A percentile compares a stretch with the other conserved stretches of the same genome.
These are phyloP conservation scores for Nemania serpens DNA, from an alignment of 2,329 filamentous ascomycete genomes.

Conservation along the genomic window DNA sequence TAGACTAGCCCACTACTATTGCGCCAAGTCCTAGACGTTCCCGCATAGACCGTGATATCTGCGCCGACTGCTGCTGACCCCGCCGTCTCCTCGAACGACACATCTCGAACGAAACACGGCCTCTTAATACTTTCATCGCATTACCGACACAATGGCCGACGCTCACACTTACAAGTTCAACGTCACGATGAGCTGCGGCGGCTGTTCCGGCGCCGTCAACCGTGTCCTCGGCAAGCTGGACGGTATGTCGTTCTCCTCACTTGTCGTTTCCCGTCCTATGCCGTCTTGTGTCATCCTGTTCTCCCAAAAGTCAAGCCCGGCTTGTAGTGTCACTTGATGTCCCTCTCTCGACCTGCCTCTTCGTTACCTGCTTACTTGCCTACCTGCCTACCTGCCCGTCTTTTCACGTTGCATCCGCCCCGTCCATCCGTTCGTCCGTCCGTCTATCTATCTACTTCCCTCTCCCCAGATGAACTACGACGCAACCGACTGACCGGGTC, in stretches of 20 bases:
- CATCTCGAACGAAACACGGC: background rate
- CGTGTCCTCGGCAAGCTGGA: conserved; percentile 90
- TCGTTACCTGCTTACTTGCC: background rate
- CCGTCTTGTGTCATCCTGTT: background rate
- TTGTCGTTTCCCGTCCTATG: background rate
- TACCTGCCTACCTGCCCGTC: no score
- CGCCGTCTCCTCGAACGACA: background rate
- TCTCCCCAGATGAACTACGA: no score
- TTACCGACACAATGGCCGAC: conserved; percentile 62
- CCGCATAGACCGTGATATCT: no score
- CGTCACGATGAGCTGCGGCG: conserved; percentile 90
- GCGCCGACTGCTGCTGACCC: conserved; percentile 10
- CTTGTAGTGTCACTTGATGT: background rate
- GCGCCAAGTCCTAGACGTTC: no score
- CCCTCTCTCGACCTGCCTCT: background rate
- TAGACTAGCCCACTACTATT: no score
- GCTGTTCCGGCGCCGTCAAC: conserved; percentile 93
- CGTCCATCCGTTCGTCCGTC: no score
- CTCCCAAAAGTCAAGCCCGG: background rate
- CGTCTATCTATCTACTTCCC: no score
- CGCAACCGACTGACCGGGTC: no score
- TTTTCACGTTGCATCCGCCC: no score
- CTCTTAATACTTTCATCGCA: no score
- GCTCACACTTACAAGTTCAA: conserved; percentile 96
- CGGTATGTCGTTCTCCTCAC: conserved; percentile 58